Evolutionary conservation across 129 eudicot species (phyloP).

Genomic region (Glebionis coronaria): DNA sequence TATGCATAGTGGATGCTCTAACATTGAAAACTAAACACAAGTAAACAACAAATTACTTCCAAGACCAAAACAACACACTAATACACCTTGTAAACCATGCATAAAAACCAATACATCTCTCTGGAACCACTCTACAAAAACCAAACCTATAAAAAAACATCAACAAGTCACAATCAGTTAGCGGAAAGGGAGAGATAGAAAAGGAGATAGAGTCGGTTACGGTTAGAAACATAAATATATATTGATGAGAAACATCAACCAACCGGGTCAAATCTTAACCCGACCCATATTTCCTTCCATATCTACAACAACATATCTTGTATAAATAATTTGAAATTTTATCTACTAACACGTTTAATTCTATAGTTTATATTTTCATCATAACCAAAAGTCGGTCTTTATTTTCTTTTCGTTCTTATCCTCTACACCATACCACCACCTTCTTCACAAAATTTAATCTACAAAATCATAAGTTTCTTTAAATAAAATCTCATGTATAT

Average conservation of each 20-base stretch:
- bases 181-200: conserved; percentile 28
- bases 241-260: conserved; percentile 23
- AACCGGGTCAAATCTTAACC: conserved; percentile 32
- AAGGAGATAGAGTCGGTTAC: conserved; percentile 35
- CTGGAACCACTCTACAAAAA: neutral
- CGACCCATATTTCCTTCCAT: neutral
- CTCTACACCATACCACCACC: conserved; percentile 51
- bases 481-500: conserved; percentile 16
- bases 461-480: neutral
- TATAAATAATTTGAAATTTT: too few species aligned
- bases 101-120: neutral
- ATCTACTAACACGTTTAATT: neutral
- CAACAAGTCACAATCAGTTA: conserved; percentile 10
- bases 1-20: too few species aligned
- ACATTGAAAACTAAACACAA: too few species aligned
- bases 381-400: conserved; percentile 40
- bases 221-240: conserved; percentile 18
- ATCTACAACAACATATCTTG: too few species aligned
- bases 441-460: conserved; percentile 18
- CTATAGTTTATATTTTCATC: conserved; percentile 26
- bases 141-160: conserved; percentile 1
- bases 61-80: too few species aligned
- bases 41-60: too few species aligned
- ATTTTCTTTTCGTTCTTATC: conserved; percentile 55
- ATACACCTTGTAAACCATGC: neutral